Evolutionary conservation across 1,284 basidiomycete genomes (phyloP), one percentile per base, ranked within the genome.

Genomic region (Leccinum pachyderme): DNA sequence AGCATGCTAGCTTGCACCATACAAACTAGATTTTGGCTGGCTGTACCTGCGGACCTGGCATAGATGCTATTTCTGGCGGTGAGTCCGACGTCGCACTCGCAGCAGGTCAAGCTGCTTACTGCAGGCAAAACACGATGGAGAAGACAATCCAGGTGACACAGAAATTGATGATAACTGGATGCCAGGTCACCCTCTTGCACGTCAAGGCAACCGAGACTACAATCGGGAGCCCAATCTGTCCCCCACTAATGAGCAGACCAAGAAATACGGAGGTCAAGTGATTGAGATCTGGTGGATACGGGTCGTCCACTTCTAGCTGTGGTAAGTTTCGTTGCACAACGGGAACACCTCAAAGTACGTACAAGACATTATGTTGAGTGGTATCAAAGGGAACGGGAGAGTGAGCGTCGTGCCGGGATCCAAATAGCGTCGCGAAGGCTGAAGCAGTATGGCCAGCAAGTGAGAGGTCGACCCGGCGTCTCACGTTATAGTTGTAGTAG

Each of bases 121-220:
- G 64, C 22, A 85, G 56, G 60, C 72, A 78, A 61, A 78, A 81
- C 24, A 74, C 71, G 54, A 83, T 61, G 5, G 82, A 83, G 63
- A 78, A 82, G 44, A 84, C 59, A 12, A 80, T 74, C 80, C 80
- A 81, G 47, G 77, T 75, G 45, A 76, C 61, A 59, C 80, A 83
- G 48, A 83, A 75, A 57, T 81, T 83, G 60, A 82, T 68, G 57
- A 83, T 67, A 3, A 76, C 76, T 0, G 78, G 75, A 59, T 78
- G 78, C 56, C 77, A 75, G 22, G 62, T 59, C 25, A 77, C 65
- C 33, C 72, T 71, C 55, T 73, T 77, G 47, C 75, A 72, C 51
- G 77, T 58, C 31, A 78, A 61, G 51, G 78, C 75, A 12, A 78
- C 82, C n/a, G 72, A 61, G 37, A 81, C 68, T 43, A 83, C 73